A percentile compares a stretch with the other conserved stretches of the same genome.
These are phyloP conservation scores for Candida silvicultrix DNA, from an alignment of 805 yeast genomes.

Conservation along the genomic window DNA sequence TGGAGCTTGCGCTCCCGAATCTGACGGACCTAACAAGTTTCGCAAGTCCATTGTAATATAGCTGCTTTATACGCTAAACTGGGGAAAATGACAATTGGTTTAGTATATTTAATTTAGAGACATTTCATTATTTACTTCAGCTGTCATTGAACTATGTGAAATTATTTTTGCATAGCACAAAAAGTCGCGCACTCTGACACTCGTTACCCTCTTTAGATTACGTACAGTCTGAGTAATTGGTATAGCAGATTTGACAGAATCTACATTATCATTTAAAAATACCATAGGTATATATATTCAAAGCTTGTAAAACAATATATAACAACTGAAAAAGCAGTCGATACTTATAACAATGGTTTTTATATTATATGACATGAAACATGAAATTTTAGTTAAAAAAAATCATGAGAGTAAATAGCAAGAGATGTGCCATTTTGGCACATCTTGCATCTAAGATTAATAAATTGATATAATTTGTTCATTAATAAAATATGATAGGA, in stretches of 20 bases:
- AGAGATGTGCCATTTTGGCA: no score
- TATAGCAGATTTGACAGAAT: not conserved
- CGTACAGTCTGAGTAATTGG: not conserved
- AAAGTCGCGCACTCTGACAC: not conserved
- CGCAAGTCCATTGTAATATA: constrained; percentile 13
- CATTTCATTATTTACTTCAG: not conserved
- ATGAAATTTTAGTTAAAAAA: not conserved
- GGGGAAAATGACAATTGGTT: no score
- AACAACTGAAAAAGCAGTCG: not conserved
- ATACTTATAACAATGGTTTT: not conserved
- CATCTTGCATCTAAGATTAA: no score
- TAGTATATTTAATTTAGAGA: no score
- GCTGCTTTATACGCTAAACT: no score
- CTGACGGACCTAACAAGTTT: constrained; percentile 9
- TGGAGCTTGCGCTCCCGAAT: constrained; percentile 5
- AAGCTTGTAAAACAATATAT: not conserved
- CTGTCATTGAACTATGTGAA: not conserved
- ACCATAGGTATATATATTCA: not conserved
- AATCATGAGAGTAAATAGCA: not conserved
- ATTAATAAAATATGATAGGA: not conserved
- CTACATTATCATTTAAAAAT: not conserved
- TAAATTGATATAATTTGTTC: not conserved
- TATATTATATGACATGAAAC: not conserved
- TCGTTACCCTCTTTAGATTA: not conserved
- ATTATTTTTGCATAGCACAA: not conserved